phyloP scores from a whole-genome alignment of 805 yeast species.

The Teunomyces stri region DNA sequence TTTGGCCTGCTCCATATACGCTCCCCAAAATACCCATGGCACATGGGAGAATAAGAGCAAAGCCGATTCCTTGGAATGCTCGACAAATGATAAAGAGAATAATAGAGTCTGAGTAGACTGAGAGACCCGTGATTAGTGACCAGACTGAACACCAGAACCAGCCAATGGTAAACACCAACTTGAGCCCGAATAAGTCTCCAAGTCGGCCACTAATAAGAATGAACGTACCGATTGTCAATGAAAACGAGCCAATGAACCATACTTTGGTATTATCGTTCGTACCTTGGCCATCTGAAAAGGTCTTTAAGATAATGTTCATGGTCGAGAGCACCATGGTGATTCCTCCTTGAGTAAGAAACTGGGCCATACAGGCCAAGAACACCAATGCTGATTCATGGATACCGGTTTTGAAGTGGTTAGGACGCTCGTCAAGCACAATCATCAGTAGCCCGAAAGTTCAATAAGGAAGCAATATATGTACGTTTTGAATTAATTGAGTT shows the following conservation, averaged over 20 bases:
- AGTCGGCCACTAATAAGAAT: slow-evolving; percentile 65
- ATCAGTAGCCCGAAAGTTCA: background rate
- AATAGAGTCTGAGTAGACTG: slow-evolving; percentile 48
- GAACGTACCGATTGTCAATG: slow-evolving; percentile 70
- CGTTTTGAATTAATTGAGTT: background rate
- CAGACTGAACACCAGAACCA: slow-evolving; percentile 55
- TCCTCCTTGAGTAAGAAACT: slow-evolving; percentile 36
- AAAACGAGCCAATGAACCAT: slow-evolving; percentile 71
- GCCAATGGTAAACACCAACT: slow-evolving; percentile 51
- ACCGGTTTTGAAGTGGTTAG: slow-evolving; percentile 16
- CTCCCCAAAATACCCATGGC: slow-evolving; percentile 55
- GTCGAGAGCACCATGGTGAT: slow-evolving; percentile 37
- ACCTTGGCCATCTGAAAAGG: slow-evolving; percentile 15
- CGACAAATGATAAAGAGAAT: slow-evolving; percentile 45
- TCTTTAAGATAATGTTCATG: slow-evolving; percentile 33
- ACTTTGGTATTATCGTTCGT: slow-evolving; percentile 9
- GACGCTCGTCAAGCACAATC: slow-evolving; percentile 9
- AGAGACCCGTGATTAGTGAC: slow-evolving; percentile 59
- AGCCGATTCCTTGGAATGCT: slow-evolving; percentile 65
- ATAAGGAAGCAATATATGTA: too few species aligned
- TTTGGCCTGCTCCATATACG: slow-evolving; percentile 41
- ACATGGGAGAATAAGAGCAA: slow-evolving; percentile 58
- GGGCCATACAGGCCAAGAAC: slow-evolving; percentile 27
- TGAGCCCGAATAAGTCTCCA: slow-evolving; percentile 72
- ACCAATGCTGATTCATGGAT: slow-evolving; percentile 26